Percentiles rank a stretch among this genome's conserved stretches.
Conservation (phyloP, 345 rosid species). For the Adansonia digitata region DNA sequence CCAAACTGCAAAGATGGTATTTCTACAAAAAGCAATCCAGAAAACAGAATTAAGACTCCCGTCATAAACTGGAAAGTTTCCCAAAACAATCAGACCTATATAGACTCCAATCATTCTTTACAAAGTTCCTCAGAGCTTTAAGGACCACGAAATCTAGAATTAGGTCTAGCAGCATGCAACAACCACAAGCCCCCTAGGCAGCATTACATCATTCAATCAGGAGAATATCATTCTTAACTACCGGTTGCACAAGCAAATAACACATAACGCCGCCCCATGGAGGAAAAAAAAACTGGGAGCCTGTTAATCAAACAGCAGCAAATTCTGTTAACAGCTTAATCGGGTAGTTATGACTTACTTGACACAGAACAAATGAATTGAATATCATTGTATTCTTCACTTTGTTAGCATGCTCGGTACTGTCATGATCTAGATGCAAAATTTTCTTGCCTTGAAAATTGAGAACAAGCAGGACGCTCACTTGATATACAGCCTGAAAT, state of each 20-base stretch:
- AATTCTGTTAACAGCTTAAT: neutral
- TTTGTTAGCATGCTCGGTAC: slow-evolving; percentile 34
- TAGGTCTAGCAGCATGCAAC: neutral
- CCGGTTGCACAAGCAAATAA: neutral
- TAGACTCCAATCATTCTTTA: neutral
- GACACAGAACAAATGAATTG: slow-evolving; percentile 88
- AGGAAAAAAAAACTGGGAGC: neutral
- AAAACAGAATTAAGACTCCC: neutral
- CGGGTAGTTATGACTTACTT: slow-evolving; percentile 41
- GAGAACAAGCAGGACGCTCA: slow-evolving; percentile 65
- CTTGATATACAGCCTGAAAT: slow-evolving; percentile 78
- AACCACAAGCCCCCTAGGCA: neutral
- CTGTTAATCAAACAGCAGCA: neutral
- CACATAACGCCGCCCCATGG: neutral
- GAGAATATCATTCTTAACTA: neutral
- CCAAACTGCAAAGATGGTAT: neutral
- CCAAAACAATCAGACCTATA: neutral
- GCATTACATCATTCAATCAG: neutral
- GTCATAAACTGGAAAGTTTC: neutral
- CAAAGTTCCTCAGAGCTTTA: neutral
- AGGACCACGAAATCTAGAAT: neutral
- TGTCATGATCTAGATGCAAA: slow-evolving; percentile 37
- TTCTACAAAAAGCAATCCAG: neutral
- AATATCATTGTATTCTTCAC: slow-evolving; percentile 86
- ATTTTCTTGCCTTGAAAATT: slow-evolving; percentile 63